Base-by-base conservation (phyloP, 2,329 filamentous ascomycete genomes). In the Diplodia intermedia region DNA sequence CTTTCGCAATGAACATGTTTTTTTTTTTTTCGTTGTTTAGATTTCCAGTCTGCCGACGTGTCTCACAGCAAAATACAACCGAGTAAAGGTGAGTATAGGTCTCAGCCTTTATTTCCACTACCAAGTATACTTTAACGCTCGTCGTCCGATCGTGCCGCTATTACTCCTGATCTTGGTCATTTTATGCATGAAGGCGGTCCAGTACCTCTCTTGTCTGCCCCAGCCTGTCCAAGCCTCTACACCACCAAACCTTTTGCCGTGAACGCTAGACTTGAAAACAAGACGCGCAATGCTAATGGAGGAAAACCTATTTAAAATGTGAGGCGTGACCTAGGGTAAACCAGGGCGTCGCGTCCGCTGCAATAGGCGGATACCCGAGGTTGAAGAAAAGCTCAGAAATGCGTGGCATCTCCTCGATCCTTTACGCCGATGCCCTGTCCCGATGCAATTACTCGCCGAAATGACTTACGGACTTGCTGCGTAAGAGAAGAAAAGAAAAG, bases 371-470 rank as follows among this genome's bases (percentile, higher is more conserved):
- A 36, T 47, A 47, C 20, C 29, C 60, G 18, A 52, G 20, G 36
- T 23, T 18, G 12, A 18, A 20, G 20, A 36, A 26, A 49, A n/a
- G 23, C 60, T 40, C 3, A 23, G 31, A 40, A n/a, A 38, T 52
- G 60, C 40, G 4, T 15, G 9, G 12, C 26, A 50, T 53, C 3
- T 65, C 49, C 20, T 20, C 43, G 6, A 33, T 47, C 56, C 40
- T 9, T 61, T 63, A 52, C 60, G 60, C 60, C 60, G 47, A 63
- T 52, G 31, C 52, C 31, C 50, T 33, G 8, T 55, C 50, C 62
- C 60, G 31, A 63, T 63, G 60, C 60, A 52, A 38, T 52, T 63
- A 23, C 23, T 33, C 40, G 40, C 31, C 60, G 7, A 63, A 36
- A 31, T 63, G 6, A 52, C 29, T 52, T n/a, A 52, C n/a, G 6